A percentile compares a stretch with the other conserved stretches of the same genome.
Evolutionary conservation across 75 land plant species (phyloP).

Genomic region (Ceratopteris richardii): DNA sequence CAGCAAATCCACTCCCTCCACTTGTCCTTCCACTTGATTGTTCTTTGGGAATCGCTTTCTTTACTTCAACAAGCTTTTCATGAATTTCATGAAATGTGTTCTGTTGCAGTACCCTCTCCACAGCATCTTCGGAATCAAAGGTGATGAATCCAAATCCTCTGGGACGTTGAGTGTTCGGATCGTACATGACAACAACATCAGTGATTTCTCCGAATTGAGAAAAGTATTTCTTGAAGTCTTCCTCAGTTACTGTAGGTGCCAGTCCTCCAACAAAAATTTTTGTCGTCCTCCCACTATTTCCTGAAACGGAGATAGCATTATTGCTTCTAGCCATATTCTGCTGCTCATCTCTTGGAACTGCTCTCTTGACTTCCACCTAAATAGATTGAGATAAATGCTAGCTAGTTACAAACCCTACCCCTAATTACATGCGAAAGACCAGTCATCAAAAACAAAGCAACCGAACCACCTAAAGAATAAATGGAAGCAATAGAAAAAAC

Average conservation of each 20-base stretch:
- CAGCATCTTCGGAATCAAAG: constrained; percentile 39
- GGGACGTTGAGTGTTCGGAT: constrained; percentile 32
- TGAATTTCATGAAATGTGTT: constrained; percentile 33
- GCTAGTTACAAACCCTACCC: too few species aligned
- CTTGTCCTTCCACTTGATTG: constrained; percentile 11
- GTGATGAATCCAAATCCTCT: constrained; percentile 40
- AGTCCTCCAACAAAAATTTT: constrained; percentile 41
- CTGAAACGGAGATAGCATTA: constrained; percentile 5
- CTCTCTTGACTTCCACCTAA: constrained; percentile 74
- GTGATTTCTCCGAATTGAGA: constrained; percentile 40
- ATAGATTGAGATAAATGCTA: too few species aligned
- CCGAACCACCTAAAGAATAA: too few species aligned
- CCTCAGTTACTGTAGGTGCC: constrained; percentile 29
- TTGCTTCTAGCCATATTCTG: constrained; percentile 22
- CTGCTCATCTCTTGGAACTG: constrained; percentile 76
- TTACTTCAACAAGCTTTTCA: constrained; percentile 36
- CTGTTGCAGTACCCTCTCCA: constrained; percentile 30
- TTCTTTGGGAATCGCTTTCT: constrained; percentile 29
- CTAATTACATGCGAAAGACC: too few species aligned
- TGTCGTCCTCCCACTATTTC: constrained; percentile 12
- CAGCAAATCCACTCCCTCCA: constrained; percentile 16
- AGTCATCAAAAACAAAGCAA: too few species aligned
- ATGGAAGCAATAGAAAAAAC: too few species aligned
- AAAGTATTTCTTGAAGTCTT: constrained; percentile 41
- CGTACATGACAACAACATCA: constrained; percentile 42